phyloP scores from a whole-genome alignment of 2,329 filamentous ascomycete genomes.

The Fusarium tupiense region DNA sequence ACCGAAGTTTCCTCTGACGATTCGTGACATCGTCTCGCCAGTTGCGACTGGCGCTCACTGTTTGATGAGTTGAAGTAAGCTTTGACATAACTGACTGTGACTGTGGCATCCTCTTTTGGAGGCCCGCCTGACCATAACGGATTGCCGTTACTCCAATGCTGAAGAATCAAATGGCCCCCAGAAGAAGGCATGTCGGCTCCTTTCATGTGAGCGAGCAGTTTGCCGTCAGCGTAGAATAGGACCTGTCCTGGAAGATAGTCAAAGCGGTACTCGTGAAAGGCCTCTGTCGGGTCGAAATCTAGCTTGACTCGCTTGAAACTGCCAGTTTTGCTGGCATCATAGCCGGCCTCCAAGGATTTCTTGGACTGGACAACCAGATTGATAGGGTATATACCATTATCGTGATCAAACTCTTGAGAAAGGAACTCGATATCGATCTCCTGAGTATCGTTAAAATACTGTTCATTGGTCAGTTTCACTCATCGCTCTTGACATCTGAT shows the following conservation, averaged over 20 bases:
- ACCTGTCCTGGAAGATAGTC: slow-evolving; percentile 74
- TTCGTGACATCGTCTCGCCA: slow-evolving; percentile 18
- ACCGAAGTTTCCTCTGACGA: slow-evolving; percentile 13
- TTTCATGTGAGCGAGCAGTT: slow-evolving; percentile 64
- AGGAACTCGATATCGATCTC: slow-evolving; percentile 87
- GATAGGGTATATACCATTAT: slow-evolving; percentile 64
- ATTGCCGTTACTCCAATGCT: slow-evolving; percentile 84
- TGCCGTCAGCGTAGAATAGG: slow-evolving; percentile 74
- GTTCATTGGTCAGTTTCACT: neutral
- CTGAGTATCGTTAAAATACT: slow-evolving; percentile 82
- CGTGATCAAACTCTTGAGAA: slow-evolving; percentile 68
- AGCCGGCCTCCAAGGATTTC: slow-evolving; percentile 66
- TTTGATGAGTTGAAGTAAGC: slow-evolving; percentile 81
- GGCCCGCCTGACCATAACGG: slow-evolving; percentile 76
- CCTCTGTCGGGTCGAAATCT: slow-evolving; percentile 71
- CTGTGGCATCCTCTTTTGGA: slow-evolving; percentile 67
- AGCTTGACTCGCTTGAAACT: slow-evolving; percentile 68
- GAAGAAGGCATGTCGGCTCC: slow-evolving; percentile 66
- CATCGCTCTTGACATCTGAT: neutral
- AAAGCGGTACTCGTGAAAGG: slow-evolving; percentile 82
- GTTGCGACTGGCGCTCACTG: slow-evolving; percentile 19
- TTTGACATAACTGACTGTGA: slow-evolving; percentile 76
- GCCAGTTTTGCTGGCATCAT: slow-evolving; percentile 68
- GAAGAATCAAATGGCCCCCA: slow-evolving; percentile 74
- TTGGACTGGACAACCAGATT: slow-evolving; percentile 81